Percentiles rank a stretch among this genome's conserved stretches.
phyloP scores from a whole-genome alignment of 768 basidiomycete genomes.

The Inosperma sp. region DNA sequence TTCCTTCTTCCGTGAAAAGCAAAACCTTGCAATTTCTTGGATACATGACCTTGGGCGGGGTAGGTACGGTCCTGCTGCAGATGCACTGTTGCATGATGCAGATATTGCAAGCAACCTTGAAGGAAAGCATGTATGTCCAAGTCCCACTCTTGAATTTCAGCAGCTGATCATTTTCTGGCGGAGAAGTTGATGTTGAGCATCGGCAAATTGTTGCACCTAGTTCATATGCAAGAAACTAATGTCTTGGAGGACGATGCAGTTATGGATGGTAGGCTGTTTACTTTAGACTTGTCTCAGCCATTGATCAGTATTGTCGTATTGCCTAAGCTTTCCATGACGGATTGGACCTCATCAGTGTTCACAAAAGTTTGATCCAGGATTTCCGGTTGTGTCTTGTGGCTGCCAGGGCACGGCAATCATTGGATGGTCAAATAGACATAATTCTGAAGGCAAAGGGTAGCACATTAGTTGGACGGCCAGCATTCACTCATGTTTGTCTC shows the following conservation, averaged over 20 bases:
- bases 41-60: slow-evolving; percentile 76
- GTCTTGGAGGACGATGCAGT: slow-evolving; percentile 45
- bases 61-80: slow-evolving; percentile 61
- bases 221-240: slow-evolving; percentile 63
- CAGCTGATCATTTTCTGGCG: not conserved
- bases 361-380: slow-evolving; percentile 60
- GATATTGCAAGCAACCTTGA: slow-evolving; percentile 52
- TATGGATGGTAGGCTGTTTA: slow-evolving; percentile 48
- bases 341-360: slow-evolving; percentile 84
- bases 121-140: slow-evolving; percentile 66
- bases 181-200: slow-evolving; percentile 86
- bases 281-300: not conserved
- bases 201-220: slow-evolving; percentile 80
- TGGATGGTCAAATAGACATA: slow-evolving; percentile 65
- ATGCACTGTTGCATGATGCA: slow-evolving; percentile 60
- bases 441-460: slow-evolving; percentile 54
- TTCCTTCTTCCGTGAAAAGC: slow-evolving; percentile 59
- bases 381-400: slow-evolving; percentile 48
- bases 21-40: slow-evolving; percentile 71
- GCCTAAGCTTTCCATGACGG: slow-evolving; percentile 74
- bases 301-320: slow-evolving; percentile 7
- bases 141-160: not conserved
- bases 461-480: slow-evolving; percentile 41
- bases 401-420: slow-evolving; percentile 53
- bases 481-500: slow-evolving; percentile 46